A percentile compares a stretch with the other conserved stretches of the same genome.
phyloP scores from a whole-genome alignment of 1,139 yeast species.

The Magnusiomyces clavatus region DNA sequence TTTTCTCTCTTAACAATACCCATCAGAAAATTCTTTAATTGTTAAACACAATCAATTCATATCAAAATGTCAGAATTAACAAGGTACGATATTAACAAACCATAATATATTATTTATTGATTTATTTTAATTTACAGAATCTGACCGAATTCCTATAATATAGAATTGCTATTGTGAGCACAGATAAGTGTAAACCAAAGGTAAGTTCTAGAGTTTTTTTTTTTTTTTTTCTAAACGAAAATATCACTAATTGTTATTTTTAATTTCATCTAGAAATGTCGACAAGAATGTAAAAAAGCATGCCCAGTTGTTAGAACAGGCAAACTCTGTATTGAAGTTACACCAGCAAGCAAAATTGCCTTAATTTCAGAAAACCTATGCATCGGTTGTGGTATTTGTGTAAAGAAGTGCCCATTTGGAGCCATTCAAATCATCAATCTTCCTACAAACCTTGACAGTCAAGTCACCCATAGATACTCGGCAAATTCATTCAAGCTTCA shows the following conservation, averaged over 20 bases:
- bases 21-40: not conserved
- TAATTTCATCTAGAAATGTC: slow-evolving; percentile 50
- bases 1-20: not conserved
- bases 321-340: slow-evolving; percentile 91
- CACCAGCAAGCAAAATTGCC: slow-evolving; percentile 85
- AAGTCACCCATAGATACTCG: slow-evolving; percentile 94
- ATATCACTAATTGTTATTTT: not conserved
- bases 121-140: not conserved
- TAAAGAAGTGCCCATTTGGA: slow-evolving; percentile 95
- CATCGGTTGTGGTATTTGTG: slow-evolving; percentile 99
- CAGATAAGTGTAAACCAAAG: slow-evolving; percentile 94
- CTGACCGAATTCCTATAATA: not conserved
- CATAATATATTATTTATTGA: not conserved
- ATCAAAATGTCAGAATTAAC: not conserved
- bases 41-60: too few species aligned
- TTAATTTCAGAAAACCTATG: slow-evolving; percentile 93
- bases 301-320: slow-evolving; percentile 99
- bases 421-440: slow-evolving; percentile 92
- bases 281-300: slow-evolving; percentile 92
- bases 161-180: slow-evolving; percentile 78
- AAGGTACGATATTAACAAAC: not conserved
- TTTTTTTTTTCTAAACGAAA: too few species aligned
- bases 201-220: slow-evolving; percentile 5
- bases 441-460: slow-evolving; percentile 87
- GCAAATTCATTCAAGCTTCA: slow-evolving; percentile 97